Evolutionary conservation across 106 monocot species (phyloP), one percentile per base, ranked within the genome.

Genomic region (Apostasia ramifera): DNA sequence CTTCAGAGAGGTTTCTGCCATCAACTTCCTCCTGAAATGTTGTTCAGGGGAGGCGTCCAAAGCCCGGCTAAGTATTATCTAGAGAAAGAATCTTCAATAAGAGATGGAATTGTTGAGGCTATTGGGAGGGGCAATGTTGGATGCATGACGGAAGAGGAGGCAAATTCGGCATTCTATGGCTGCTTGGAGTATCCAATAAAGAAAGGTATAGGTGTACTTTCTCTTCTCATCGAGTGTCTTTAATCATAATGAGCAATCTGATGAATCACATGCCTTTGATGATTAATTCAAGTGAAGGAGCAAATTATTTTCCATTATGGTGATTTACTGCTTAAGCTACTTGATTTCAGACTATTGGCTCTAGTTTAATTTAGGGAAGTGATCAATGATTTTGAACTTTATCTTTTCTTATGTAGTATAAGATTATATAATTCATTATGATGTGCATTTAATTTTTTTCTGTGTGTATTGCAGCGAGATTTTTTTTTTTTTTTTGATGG

Each of bases 241-340:
- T 61, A 12, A 71, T 52, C 7, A 77, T 41, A 63, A 44, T 45
- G 9, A 40, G 14, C 37, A 59, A 63, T 40, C 45, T 57, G 70
- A 48, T 44, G 13, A 26, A 6, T 52, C 7, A 26, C 1, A 44
- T 52, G 40, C 43, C 63, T 26, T 38, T 59, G 53, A 53, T 53
- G 14, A 71, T 67, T 70, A 14, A 59, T 37, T 63, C 47, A 52
- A 14, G 53, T 72, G 67, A 51, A 10, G 77, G 42, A 40, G 39
- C 63, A 66, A 47, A 1, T 47, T 48, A 6, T 45, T 8, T 13
- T 43, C 40, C 8, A 59, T 45, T 9, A 10, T 61, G 15, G 10
- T 50, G 79, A 79, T 83, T 49, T 61, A 78, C 62, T 12, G 44
- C 45, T 63, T 9, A 13, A 13, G 12, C 11, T 63, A 44, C 45